Conservation (phyloP, 139 green algal species). For the Pseudopediastrum boryanum region DNA sequence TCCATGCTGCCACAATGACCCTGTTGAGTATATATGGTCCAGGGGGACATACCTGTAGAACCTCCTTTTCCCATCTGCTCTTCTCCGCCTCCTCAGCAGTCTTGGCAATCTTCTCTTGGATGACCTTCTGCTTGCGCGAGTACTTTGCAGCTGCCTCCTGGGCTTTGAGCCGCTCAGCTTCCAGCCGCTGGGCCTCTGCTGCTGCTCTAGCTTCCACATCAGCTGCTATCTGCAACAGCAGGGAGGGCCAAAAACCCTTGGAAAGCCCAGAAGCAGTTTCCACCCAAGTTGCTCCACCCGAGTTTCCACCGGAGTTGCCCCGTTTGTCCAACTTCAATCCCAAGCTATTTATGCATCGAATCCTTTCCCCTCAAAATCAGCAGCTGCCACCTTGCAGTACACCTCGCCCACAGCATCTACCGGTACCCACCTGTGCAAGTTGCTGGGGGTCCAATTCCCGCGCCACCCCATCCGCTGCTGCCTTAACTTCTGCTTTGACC, state of each 20-base stretch:
- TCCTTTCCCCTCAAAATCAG: too few relatives aligned
- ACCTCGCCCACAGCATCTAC: too few relatives aligned
- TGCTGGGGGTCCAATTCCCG: conserved; percentile 2
- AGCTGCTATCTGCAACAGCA: conserved; percentile 31
- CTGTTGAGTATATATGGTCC: too few relatives aligned
- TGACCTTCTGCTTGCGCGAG: conserved; percentile 53
- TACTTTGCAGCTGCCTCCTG: conserved; percentile 57
- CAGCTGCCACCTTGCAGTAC: too few relatives aligned
- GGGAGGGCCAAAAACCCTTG: too few relatives aligned
- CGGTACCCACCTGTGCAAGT: conserved; percentile 32
- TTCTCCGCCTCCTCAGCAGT: conserved; percentile 53
- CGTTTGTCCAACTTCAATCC: too few relatives aligned
- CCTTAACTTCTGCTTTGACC: conserved; percentile 21
- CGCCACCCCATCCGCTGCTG: background rate
- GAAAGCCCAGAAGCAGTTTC: too few relatives aligned
- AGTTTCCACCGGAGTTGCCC: too few relatives aligned
- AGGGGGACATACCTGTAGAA: conserved; percentile 4
- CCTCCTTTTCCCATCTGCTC: conserved; percentile 36
- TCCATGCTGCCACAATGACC: too few relatives aligned
- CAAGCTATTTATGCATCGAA: too few relatives aligned
- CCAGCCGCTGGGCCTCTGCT: conserved; percentile 38
- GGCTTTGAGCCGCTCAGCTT: conserved; percentile 44
- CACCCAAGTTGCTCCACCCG: too few relatives aligned
- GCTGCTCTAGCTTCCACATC: conserved; percentile 40
- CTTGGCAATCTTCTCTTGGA: conserved; percentile 56